Evolutionary conservation across 768 basidiomycete genomes (phyloP).

Genomic region (Obba rivulosa): DNA sequence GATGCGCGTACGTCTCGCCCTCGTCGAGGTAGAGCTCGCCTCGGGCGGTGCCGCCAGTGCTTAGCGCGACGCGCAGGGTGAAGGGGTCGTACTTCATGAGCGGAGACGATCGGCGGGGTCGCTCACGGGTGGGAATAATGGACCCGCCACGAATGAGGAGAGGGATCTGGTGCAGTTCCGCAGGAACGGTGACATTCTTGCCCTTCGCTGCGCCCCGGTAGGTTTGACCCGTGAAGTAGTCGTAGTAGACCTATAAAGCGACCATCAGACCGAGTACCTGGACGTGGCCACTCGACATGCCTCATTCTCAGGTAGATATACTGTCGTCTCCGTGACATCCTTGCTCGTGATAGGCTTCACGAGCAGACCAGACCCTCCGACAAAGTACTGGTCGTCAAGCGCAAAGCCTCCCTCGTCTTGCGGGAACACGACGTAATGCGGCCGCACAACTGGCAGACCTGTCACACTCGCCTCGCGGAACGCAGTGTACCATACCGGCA

Average conservation of each 20-base stretch:
- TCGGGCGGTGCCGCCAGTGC: conserved; percentile 47
- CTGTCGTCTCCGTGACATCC: conserved; percentile 58
- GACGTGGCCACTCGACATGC: conserved; percentile 30
- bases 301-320: conserved; percentile 88
- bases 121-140: conserved; percentile 82
- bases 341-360: conserved; percentile 85
- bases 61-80: conserved; percentile 81
- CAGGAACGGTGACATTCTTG: conserved; percentile 67
- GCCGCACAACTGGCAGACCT: conserved; percentile 81
- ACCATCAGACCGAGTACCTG: not conserved
- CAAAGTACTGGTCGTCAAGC: conserved; percentile 91
- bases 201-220: conserved; percentile 66
- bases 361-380: conserved; percentile 83
- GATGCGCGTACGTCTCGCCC: conserved; percentile 75
- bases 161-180: conserved; percentile 77
- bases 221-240: conserved; percentile 74
- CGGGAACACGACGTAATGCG: conserved; percentile 95
- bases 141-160: conserved; percentile 88
- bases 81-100: conserved; percentile 92
- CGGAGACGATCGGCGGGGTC: conserved; percentile 78
- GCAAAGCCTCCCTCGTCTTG: conserved; percentile 80
- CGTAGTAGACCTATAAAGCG: conserved; percentile 73
- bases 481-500: conserved; percentile 97
- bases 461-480: conserved; percentile 83
- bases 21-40: conserved; percentile 97